These are phyloP conservation scores for Candida tammaniensis DNA, from an alignment of 805 yeast genomes.

Conservation along the genomic window DNA sequence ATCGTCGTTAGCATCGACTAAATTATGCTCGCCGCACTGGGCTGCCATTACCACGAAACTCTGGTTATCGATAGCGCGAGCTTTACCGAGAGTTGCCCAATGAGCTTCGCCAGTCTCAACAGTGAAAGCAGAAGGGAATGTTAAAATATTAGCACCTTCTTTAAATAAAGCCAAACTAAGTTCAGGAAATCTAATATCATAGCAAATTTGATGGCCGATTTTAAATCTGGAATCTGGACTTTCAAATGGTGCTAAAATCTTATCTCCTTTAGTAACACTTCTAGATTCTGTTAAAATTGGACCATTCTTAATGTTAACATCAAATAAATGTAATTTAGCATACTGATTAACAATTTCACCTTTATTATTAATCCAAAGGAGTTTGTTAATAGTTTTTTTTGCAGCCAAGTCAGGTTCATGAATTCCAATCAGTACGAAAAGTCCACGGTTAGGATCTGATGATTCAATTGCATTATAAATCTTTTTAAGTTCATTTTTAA, in stretches of 20 bases:
- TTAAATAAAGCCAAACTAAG: constrained; percentile 61
- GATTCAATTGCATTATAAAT: constrained; percentile 20
- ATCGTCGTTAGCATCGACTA: constrained; percentile 24
- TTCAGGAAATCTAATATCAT: constrained; percentile 87
- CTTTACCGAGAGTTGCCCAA: constrained; percentile 76
- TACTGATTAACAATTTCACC: constrained; percentile 72
- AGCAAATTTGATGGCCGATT: constrained; percentile 75
- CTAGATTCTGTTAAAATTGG: constrained; percentile 76
- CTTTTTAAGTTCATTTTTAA: constrained; percentile 45
- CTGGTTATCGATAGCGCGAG: constrained; percentile 89
- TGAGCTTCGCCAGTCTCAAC: constrained; percentile 88
- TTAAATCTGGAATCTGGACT: constrained; percentile 34
- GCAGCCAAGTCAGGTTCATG: constrained; percentile 66
- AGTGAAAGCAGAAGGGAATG: constrained; percentile 93
- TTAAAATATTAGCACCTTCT: constrained; percentile 70
- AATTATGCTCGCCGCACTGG: constrained; percentile 75
- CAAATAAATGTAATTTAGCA: constrained; percentile 86
- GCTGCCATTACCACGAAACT: constrained; percentile 86
- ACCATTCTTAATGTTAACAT: constrained; percentile 79
- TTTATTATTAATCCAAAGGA: constrained; percentile 61
- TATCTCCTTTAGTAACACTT: constrained; percentile 76
- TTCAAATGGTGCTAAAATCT: constrained; percentile 53
- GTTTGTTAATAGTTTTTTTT: constrained; percentile 56
- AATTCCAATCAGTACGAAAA: constrained; percentile 80
- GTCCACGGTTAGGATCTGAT: constrained; percentile 29